These are phyloP conservation scores for Rosa persica DNA, from an alignment of 306 rosid genomes.

Conservation along the genomic window DNA sequence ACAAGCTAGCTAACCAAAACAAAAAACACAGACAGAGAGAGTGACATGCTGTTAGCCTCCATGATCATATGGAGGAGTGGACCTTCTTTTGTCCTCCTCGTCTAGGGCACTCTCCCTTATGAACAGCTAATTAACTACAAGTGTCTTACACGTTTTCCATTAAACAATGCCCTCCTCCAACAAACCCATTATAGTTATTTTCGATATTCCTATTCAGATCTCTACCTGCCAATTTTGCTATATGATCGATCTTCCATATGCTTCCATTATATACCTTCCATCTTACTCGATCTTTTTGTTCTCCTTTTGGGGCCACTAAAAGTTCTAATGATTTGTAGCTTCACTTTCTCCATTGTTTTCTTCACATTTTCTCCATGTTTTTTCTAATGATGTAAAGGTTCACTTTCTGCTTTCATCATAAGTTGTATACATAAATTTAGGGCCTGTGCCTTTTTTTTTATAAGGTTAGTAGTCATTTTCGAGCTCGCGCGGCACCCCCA, in stretches of 20 bases:
- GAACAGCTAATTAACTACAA: background rate
- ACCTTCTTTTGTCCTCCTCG: constrained; percentile 1
- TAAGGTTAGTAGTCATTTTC: background rate
- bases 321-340: constrained; percentile 24
- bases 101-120: background rate
- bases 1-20: background rate
- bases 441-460: background rate
- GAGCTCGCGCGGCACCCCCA: background rate
- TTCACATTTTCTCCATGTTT: background rate
- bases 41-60: background rate
- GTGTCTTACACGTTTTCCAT: background rate
- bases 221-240: constrained; percentile 2
- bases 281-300: constrained; percentile 23
- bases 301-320: constrained; percentile 17
- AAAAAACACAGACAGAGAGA: constrained; percentile 1
- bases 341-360: background rate
- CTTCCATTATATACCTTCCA: constrained; percentile 14
- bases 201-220: constrained; percentile 5
- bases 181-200: background rate
- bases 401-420: background rate
- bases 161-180: background rate
- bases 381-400: background rate
- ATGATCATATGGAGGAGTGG: background rate
- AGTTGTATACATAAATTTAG: background rate
- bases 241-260: background rate